Evolutionary conservation across 225 moss, liverwort and hornwort species (phyloP).

Genomic region (Bryoerythrophyllum caledonicum): DNA sequence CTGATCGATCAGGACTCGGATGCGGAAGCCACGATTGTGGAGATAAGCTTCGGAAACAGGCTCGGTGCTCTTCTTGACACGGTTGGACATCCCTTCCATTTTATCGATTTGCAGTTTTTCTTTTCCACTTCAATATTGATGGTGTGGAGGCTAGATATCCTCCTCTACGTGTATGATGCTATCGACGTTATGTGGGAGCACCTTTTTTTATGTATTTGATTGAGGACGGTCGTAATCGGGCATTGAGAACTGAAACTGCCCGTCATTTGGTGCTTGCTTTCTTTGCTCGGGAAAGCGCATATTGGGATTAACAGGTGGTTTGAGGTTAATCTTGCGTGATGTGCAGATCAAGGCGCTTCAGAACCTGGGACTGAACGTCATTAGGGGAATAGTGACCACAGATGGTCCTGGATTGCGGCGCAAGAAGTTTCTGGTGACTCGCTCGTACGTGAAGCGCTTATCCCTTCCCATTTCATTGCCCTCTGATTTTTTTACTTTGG

Average conservation of each 20-base stretch:
- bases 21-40: constrained; percentile 70
- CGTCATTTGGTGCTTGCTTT: not conserved
- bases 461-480: not conserved
- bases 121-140: not conserved
- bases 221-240: not conserved
- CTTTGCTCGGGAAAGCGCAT: not conserved
- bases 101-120: not conserved
- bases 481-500: not conserved
- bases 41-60: constrained; percentile 83
- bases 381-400: constrained; percentile 62
- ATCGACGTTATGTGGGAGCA: not conserved
- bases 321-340: not conserved
- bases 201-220: too few species aligned
- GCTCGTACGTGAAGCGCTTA: constrained; percentile 36
- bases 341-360: constrained; percentile 75
- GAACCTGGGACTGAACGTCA: constrained; percentile 79
- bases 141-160: not conserved
- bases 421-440: constrained; percentile 82
- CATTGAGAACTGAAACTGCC: not conserved
- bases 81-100: constrained; percentile 24
- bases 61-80: constrained; percentile 93
- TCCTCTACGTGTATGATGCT: not conserved
- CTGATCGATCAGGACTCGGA: constrained; percentile 79
- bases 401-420: constrained; percentile 43
- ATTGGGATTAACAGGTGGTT: not conserved